phyloP scores from a whole-genome alignment of 1,139 yeast species.

The Lodderomyces orthopsilosis region DNA sequence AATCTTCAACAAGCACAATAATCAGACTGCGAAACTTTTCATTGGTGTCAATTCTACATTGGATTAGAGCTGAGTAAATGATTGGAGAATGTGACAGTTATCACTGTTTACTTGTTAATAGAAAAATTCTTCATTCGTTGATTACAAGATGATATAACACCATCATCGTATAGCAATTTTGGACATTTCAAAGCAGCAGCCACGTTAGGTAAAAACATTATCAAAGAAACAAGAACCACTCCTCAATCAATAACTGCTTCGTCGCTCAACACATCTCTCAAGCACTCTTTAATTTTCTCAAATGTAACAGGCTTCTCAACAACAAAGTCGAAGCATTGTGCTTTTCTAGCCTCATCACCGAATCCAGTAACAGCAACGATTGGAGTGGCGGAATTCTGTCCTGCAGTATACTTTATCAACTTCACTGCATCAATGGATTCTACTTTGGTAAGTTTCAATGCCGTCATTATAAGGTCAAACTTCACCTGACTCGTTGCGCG shows the following conservation, averaged over 20 bases:
- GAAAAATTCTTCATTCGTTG: too few relatives aligned
- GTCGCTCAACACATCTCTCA: not conserved
- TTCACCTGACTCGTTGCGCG: slow-evolving; percentile 80
- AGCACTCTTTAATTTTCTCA: slow-evolving; percentile 23
- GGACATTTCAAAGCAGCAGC: too few relatives aligned
- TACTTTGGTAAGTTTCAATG: slow-evolving; percentile 64
- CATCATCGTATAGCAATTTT: too few relatives aligned
- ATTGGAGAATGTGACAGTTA: too few relatives aligned
- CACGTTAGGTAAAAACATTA: too few relatives aligned
- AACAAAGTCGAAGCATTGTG: slow-evolving; percentile 65
- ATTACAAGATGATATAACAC: too few relatives aligned
- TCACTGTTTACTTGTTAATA: too few relatives aligned
- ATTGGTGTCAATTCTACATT: too few relatives aligned
- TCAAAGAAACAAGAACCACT: too few relatives aligned
- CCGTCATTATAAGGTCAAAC: slow-evolving; percentile 81
- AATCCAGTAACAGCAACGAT: slow-evolving; percentile 75
- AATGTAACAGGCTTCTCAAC: slow-evolving; percentile 71
- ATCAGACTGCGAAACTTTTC: too few relatives aligned
- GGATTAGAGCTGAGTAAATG: too few relatives aligned
- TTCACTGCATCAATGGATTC: slow-evolving; percentile 76
- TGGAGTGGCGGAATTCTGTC: slow-evolving; percentile 74
- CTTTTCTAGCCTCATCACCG: slow-evolving; percentile 60
- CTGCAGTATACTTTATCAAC: slow-evolving; percentile 71
- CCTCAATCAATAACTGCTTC: not conserved
- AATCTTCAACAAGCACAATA: too few relatives aligned